phyloP scores from a whole-genome alignment of 1,284 basidiomycete species.

The Rhodotorula glutinis region DNA sequence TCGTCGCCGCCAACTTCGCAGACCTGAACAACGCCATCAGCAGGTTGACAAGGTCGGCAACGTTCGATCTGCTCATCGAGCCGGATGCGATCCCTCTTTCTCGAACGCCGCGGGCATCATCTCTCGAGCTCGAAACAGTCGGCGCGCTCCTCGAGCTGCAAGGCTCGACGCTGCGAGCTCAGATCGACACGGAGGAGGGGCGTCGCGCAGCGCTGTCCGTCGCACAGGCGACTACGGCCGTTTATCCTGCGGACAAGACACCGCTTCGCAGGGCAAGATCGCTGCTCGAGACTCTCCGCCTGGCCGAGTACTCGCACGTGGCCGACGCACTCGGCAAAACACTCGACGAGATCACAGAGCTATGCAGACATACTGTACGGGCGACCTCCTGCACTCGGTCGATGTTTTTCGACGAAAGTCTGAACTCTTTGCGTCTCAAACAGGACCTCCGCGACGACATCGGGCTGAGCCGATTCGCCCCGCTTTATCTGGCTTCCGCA shows the following conservation, averaged over 20 bases:
- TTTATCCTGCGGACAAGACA: slow-evolving; percentile 42
- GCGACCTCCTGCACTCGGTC: too few relatives aligned
- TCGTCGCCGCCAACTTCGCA: neutral
- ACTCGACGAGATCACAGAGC: slow-evolving; percentile 38
- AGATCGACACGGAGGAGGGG: slow-evolving; percentile 19
- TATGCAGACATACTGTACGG: slow-evolving; percentile 14
- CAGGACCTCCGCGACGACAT: slow-evolving; percentile 33
- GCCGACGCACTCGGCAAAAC: slow-evolving; percentile 37
- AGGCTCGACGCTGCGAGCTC: slow-evolving; percentile 12
- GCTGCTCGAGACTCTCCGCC: slow-evolving; percentile 29
- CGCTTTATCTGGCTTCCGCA: slow-evolving; percentile 40
- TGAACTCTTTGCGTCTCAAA: too few relatives aligned
- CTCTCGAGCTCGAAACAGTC: neutral
- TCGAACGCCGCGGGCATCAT: neutral
- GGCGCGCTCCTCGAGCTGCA: slow-evolving; percentile 33
- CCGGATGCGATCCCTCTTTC: slow-evolving; percentile 6
- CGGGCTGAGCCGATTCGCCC: slow-evolving; percentile 21
- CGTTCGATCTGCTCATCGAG: slow-evolving; percentile 34
- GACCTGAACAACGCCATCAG: slow-evolving; percentile 23
- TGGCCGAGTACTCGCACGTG: slow-evolving; percentile 24
- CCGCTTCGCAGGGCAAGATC: slow-evolving; percentile 43
- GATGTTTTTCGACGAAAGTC: too few relatives aligned
- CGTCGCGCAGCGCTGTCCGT: slow-evolving; percentile 6
- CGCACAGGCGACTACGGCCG: slow-evolving; percentile 27
- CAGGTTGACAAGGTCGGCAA: slow-evolving; percentile 24